Evolutionary conservation across 2,329 filamentous ascomycete genomes (phyloP).

Genomic region (Stagonosporopsis tanaceti): DNA sequence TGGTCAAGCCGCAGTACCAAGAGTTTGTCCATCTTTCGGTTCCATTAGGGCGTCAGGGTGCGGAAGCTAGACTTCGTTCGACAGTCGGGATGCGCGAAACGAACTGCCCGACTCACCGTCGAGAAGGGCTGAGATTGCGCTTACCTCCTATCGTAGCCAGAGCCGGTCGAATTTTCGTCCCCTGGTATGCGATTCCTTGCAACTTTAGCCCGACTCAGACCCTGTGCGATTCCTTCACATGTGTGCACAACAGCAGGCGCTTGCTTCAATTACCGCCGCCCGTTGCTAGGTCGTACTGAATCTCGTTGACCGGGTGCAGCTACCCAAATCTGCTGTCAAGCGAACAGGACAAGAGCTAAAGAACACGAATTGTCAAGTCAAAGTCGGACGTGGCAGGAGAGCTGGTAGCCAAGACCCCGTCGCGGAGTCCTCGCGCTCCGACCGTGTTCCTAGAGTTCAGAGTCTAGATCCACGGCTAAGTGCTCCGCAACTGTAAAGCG

Average conservation of each 20-base stretch:
- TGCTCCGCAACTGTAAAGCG: constrained; percentile 11
- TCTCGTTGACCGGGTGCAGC: constrained; percentile 6
- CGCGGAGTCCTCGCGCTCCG: constrained; percentile 13
- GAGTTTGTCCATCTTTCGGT: constrained; percentile 13
- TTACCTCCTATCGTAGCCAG: constrained; percentile 6
- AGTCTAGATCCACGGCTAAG: not conserved
- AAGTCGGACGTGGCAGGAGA: constrained; percentile 5
- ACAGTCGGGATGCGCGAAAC: constrained; percentile 11
- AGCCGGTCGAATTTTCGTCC: constrained; percentile 20
- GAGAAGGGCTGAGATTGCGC: constrained; percentile 12
- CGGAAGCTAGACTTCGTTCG: constrained; percentile 20
- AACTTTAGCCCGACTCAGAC: not conserved
- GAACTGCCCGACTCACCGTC: constrained; percentile 8
- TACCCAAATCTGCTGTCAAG: not conserved
- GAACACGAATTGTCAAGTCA: constrained; percentile 6
- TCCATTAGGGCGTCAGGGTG: constrained; percentile 11
- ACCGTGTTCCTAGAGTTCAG: constrained; percentile 4
- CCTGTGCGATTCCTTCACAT: not conserved
- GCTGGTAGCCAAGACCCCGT: constrained; percentile 11
- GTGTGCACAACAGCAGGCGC: constrained; percentile 6
- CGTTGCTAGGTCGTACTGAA: constrained; percentile 2
- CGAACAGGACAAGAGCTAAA: not conserved
- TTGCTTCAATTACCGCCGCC: constrained; percentile 4
- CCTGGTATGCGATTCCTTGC: constrained; percentile 1
- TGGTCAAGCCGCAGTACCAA: constrained; percentile 18